Conservation (phyloP, 371 early-diverging fungal species). For the Smittium culicis region DNA sequence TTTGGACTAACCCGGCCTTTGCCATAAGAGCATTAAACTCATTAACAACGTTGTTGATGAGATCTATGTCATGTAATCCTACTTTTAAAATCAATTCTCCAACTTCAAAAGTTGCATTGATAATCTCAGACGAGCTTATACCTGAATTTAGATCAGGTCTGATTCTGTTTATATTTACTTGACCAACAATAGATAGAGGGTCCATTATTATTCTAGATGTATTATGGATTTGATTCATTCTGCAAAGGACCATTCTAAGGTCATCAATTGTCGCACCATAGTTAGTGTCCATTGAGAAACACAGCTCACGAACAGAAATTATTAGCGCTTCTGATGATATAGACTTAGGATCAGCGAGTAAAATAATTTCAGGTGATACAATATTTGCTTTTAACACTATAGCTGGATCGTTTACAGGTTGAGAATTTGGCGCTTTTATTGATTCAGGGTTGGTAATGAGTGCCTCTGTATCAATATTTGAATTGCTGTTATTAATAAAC, state of each 20-base stretch:
- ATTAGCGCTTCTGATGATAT: conserved; percentile 76
- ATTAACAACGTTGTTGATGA: conserved; percentile 8
- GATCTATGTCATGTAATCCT: neutral
- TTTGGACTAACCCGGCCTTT: neutral
- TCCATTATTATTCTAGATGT: conserved; percentile 76
- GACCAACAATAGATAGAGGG: conserved; percentile 24
- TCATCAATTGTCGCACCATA: conserved; percentile 59
- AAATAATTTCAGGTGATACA: conserved; percentile 68
- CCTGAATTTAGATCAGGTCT: neutral
- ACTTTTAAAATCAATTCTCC: conserved; percentile 7
- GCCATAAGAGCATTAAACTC: conserved; percentile 8
- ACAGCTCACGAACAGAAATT: conserved; percentile 59
- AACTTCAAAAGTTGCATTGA: neutral
- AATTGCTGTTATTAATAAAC: neutral
- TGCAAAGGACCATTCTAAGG: conserved; percentile 82
- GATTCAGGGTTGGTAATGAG: neutral
- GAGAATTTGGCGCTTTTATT: neutral
- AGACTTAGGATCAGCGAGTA: conserved; percentile 64
- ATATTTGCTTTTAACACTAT: conserved; percentile 57
- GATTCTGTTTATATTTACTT: neutral
- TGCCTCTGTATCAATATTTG: neutral
- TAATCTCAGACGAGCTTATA: neutral
- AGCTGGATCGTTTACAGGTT: conserved; percentile 2
- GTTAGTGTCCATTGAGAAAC: conserved; percentile 60
- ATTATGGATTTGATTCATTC: conserved; percentile 65